Percentiles rank a stretch among this genome's conserved stretches.
Conservation (phyloP, 1,284 basidiomycete species). For the Ganoderma leucocontextum region DNA sequence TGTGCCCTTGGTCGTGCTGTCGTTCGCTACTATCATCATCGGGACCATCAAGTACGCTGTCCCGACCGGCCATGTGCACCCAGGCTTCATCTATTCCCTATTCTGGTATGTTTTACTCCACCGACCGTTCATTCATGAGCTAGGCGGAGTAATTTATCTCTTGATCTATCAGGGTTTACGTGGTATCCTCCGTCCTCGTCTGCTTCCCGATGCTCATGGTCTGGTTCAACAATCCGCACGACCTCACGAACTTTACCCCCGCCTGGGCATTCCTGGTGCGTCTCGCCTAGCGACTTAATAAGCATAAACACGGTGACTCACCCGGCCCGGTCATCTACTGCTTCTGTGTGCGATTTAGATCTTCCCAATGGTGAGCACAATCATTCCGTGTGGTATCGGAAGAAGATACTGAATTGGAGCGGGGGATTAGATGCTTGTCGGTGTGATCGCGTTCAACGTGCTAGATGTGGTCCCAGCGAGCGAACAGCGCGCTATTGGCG, state of each 20-base stretch:
- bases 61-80: slow-evolving; percentile 45
- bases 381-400: slow-evolving; percentile 18
- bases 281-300: background rate
- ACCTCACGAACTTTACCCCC: slow-evolving; percentile 53
- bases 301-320: background rate
- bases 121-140: background rate
- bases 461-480: slow-evolving; percentile 47
- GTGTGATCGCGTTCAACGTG: slow-evolving; percentile 57
- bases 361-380: slow-evolving; percentile 51
- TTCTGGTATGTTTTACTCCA: slow-evolving; percentile 49
- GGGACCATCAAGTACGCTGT: slow-evolving; percentile 57
- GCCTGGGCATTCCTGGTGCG: slow-evolving; percentile 57
- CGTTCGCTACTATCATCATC: slow-evolving; percentile 60
- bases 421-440: slow-evolving; percentile 53
- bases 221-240: slow-evolving; percentile 59
- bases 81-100: slow-evolving; percentile 48
- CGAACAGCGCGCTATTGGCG: slow-evolving; percentile 50
- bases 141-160: background rate
- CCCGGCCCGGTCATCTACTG: background rate
- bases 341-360: slow-evolving; percentile 41
- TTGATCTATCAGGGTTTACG: slow-evolving; percentile 49
- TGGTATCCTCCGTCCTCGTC: slow-evolving; percentile 48
- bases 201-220: slow-evolving; percentile 60
- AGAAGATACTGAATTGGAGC: slow-evolving; percentile 7
- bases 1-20: slow-evolving; percentile 55